Evolutionary conservation across 495 filamentous ascomycete genomes (phyloP), one percentile per base, ranked within the genome.

Genomic region (Penicillium crystallinum): DNA sequence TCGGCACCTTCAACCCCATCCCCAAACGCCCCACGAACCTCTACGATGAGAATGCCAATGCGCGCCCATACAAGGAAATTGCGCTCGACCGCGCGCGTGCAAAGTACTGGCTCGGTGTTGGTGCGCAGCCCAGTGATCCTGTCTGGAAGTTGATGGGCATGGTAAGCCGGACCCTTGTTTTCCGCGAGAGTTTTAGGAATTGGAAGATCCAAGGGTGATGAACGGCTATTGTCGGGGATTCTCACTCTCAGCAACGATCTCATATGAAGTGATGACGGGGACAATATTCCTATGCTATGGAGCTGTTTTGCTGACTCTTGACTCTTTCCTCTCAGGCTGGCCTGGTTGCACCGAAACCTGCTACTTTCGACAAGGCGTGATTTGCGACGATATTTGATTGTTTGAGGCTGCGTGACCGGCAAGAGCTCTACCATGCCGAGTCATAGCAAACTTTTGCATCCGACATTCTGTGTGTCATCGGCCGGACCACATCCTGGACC

Each of bases 71-170:
- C 68, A 98, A 98, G 70, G 91, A 97, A 49, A 87, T 98, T 60
- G 83, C 89, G 49, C 77, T 98, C 2, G 93, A 98, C 74, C 77
- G 77, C 1, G 69, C 79, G 46, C 77, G 93, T 41, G 87, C 91
- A 46, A 85, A 87, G 69, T 98, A 98, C 73, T 98, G 93, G 93
- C 75, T 98, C 12, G 93, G 93, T 66, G 91, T 97, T 9, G 93
- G 93, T 3, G 93, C 93, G 34, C 93, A 98, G 71, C 91, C 93
- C 23, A 91, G 84, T 57, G 89, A 96, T 57, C 80, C 87, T 4
- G 87, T 85, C 23, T 95, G 90, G 93, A 77, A 90, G 71, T 63
- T 98, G 58, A 69, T 98, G 69, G 75, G 76, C 45, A 83, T 96
- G 88, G 93, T 96, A 76, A 43, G 87, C 71, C 27, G 39, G 11